Evolutionary conservation across 73 alveolate species (phyloP).

Genomic region (Stentor coeruleus): DNA sequence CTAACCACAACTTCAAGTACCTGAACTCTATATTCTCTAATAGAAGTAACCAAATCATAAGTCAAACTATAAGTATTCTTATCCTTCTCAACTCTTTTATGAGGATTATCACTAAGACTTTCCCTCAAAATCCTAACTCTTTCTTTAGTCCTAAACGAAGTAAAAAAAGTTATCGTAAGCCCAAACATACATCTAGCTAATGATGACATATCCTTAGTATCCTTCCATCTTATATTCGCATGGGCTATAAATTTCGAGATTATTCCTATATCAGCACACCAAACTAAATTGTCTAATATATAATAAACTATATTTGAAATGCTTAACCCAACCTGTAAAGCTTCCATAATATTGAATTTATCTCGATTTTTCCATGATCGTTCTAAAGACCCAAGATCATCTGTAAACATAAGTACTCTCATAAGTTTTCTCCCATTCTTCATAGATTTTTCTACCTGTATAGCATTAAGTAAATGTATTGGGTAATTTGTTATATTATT

Average conservation of each 20-base stretch:
- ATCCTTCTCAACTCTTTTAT: neutral
- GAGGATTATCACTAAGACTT: neutral
- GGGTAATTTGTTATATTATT: neutral
- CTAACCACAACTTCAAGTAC: neutral
- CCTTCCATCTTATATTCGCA: conserved; percentile 18
- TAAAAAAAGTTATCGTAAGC: neutral
- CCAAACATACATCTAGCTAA: neutral
- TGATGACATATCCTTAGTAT: neutral
- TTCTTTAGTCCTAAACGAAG: neutral
- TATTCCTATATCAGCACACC: conserved; percentile 23
- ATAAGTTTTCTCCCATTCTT: conserved; percentile 20
- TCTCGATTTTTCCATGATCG: neutral
- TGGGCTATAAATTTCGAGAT: neutral
- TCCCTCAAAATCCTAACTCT: neutral
- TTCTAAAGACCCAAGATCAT: neutral
- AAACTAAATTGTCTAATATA: conserved; percentile 6
- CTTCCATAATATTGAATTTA: neutral
- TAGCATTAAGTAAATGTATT: neutral
- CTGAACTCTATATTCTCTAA: conserved; percentile 2
- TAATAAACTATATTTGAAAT: conserved; percentile 7
- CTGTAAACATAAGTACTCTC: conserved; percentile 18
- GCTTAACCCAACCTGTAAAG: neutral
- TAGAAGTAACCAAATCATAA: neutral
- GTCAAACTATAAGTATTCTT: neutral
- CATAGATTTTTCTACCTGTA: conserved; percentile 4